A percentile compares a stretch with the other conserved stretches of the same genome.
These are phyloP conservation scores for Brassica cretica DNA, from an alignment of 345 rosid genomes.

Conservation along the genomic window DNA sequence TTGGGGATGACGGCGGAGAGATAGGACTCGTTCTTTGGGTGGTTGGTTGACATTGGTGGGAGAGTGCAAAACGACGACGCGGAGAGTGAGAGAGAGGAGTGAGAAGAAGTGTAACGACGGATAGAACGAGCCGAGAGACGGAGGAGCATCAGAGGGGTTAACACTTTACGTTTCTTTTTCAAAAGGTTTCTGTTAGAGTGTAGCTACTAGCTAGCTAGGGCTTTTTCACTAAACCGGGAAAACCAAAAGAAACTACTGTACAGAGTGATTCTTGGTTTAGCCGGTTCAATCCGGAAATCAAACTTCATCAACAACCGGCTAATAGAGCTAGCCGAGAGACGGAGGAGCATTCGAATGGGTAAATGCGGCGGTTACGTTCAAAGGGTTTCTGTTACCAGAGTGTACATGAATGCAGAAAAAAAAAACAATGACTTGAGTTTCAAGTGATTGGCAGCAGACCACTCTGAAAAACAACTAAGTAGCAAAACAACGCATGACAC, in stretches of 20 bases:
- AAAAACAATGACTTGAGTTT: neutral
- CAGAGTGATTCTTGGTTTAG: neutral
- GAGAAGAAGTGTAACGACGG: neutral
- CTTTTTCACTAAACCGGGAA: neutral
- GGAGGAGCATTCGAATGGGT: no score
- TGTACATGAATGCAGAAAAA: constrained; percentile 9
- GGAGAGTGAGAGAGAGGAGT: neutral
- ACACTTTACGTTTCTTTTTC: no score
- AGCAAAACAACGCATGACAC: neutral
- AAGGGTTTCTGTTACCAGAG: no score
- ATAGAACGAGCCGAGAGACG: neutral
- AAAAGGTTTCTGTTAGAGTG: neutral
- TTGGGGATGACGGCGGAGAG: neutral
- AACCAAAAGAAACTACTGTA: neutral
- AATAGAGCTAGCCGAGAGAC: no score
- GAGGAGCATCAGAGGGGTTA: neutral
- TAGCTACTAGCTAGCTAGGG: neutral
- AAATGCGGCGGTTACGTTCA: no score
- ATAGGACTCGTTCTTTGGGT: neutral
- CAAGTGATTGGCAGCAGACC: neutral
- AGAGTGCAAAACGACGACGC: neutral
- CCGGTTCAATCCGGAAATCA: neutral
- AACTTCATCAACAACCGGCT: neutral
- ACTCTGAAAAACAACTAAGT: constrained; percentile 8
- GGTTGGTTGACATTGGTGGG: neutral